Conservation (phyloP, 768 basidiomycete species). For the Tylopilus sp. region DNA sequence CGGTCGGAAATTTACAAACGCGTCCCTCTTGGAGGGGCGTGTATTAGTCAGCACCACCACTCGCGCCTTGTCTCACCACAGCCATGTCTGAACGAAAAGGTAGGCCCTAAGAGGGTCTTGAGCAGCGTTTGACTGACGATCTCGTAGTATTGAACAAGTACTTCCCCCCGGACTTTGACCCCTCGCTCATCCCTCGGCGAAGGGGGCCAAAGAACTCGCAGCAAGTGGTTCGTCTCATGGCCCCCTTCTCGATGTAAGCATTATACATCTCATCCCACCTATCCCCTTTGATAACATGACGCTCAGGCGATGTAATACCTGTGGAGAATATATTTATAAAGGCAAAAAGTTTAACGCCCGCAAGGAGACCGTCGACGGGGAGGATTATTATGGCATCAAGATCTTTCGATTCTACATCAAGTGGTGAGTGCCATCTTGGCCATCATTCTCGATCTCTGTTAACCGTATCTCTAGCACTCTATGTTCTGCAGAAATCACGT, state of each 20-base stretch:
- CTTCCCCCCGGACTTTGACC: conserved; percentile 98
- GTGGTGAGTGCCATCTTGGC: conserved; percentile 49
- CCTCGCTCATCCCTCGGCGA: conserved; percentile 89
- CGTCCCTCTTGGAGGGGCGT: conserved; percentile 17
- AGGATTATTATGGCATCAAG: conserved; percentile 98
- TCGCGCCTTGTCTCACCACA: conserved; percentile 9
- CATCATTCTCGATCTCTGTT: background rate
- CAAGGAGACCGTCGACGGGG: conserved; percentile 96
- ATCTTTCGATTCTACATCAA: conserved; percentile 93
- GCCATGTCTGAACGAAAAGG: conserved; percentile 86
- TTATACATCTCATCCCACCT: background rate
- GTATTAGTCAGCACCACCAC: conserved; percentile 29
- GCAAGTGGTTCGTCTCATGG: conserved; percentile 98
- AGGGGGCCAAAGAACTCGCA: conserved; percentile 92
- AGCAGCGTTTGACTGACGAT: conserved; percentile 4
- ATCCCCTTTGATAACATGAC: background rate
- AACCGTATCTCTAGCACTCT: conserved; percentile 58
- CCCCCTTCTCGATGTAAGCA: conserved; percentile 93
- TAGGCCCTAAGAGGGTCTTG: conserved; percentile 20
- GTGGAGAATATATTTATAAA: conserved; percentile 98
- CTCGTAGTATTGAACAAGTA: conserved; percentile 84
- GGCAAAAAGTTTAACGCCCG: conserved; percentile 99
- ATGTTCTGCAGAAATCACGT: conserved; percentile 97
- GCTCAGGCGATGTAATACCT: conserved; percentile 84
- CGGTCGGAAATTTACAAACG: conserved; percentile 32